These are phyloP conservation scores for Rhodotorula diobovata DNA, from an alignment of 768 basidiomycete genomes.

Conservation along the genomic window DNA sequence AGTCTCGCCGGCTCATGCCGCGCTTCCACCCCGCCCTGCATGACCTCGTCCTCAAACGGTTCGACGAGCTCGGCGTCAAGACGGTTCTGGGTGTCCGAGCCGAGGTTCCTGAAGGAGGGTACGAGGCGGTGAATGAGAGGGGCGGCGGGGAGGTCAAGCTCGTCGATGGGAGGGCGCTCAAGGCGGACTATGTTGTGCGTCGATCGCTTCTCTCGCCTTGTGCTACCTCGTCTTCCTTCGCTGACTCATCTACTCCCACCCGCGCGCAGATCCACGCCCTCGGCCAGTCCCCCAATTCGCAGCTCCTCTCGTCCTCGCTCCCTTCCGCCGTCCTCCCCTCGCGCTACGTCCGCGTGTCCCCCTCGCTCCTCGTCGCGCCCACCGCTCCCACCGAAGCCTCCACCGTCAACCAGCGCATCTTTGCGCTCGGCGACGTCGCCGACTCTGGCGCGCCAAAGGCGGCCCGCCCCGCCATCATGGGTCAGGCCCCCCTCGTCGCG, in stretches of 20 bases:
- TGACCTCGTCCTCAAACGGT: conserved; percentile 50
- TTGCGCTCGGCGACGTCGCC: conserved; percentile 61
- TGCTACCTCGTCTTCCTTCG: neutral
- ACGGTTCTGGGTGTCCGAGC: conserved; percentile 55
- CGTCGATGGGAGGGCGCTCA: conserved; percentile 54
- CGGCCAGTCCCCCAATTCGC: conserved; percentile 60
- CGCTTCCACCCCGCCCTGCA: conserved; percentile 57
- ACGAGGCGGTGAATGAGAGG: conserved; percentile 35
- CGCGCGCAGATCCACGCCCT: conserved; percentile 52
- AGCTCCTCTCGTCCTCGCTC: conserved; percentile 50
- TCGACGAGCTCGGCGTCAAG: conserved; percentile 53
- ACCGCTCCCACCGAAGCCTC: neutral
- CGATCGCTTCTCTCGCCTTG: neutral
- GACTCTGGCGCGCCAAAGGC: conserved; percentile 61
- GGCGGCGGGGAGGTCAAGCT: conserved; percentile 51
- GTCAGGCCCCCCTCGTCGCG: conserved; percentile 55
- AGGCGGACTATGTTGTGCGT: conserved; percentile 57
- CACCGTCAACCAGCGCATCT: conserved; percentile 47
- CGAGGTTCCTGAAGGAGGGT: conserved; percentile 45
- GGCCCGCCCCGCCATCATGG: conserved; percentile 41
- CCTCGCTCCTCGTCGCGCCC: conserved; percentile 54
- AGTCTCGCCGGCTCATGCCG: conserved; percentile 60
- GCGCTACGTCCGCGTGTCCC: conserved; percentile 53
- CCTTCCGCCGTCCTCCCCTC: conserved; percentile 45
- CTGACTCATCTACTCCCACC: neutral